A percentile compares a stretch with the other conserved stretches of the same genome.
These are phyloP conservation scores for Euphorbia celastroides DNA, from an alignment of 441 rosid genomes.

Conservation along the genomic window DNA sequence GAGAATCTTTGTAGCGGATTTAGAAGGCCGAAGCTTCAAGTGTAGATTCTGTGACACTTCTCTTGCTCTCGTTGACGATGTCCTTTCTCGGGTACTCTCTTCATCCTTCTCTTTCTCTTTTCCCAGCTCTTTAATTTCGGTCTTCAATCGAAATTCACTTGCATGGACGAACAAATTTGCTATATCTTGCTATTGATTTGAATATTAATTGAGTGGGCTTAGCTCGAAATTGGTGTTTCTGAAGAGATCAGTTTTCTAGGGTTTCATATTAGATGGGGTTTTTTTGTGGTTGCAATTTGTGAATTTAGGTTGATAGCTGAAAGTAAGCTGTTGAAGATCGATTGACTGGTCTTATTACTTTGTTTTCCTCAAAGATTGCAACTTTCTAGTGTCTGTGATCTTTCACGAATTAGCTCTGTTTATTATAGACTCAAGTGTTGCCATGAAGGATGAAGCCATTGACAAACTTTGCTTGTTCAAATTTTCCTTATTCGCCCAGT, in stretches of 20 bases:
- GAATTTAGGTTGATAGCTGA: not conserved
- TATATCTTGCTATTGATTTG: not conserved
- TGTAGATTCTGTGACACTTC: slow-evolving; percentile 42
- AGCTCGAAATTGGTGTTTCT: not conserved
- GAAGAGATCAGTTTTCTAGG: not conserved
- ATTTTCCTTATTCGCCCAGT: not conserved
- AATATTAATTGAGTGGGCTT: not conserved
- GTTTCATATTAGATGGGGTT: not conserved
- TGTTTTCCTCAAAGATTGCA: not conserved
- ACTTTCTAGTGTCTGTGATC: not conserved
- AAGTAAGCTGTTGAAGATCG: not conserved
- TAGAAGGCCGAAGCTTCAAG: slow-evolving; percentile 32
- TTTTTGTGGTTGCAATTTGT: slow-evolving; percentile 5
- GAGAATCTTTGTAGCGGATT: slow-evolving; percentile 40
- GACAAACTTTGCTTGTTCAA: not conserved
- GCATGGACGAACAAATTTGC: not conserved
- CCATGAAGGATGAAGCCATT: not conserved
- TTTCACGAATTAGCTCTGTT: not conserved
- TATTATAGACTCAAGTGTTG: not conserved
- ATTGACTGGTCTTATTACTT: not conserved
- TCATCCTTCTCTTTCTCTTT: not conserved
- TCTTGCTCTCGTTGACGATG: slow-evolving; percentile 40
- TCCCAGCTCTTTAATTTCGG: not conserved
- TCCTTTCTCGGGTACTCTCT: slow-evolving; percentile 33
- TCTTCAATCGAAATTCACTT: not conserved